Conservation (phyloP, 176 grass and related monocot species). For the Rhynchospora breviuscula region DNA sequence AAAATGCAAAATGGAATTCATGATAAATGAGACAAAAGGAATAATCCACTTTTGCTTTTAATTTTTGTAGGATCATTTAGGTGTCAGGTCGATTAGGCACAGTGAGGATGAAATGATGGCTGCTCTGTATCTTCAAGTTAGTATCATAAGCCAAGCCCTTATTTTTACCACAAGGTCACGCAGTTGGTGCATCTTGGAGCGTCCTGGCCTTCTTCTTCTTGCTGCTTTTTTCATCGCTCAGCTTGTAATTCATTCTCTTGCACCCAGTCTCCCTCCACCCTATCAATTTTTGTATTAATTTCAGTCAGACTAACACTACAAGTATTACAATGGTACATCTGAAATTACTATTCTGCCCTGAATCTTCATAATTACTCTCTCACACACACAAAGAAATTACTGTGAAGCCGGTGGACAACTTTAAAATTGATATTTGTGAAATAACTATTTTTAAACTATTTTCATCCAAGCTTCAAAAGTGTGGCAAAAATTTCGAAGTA, state of each 20-base stretch:
- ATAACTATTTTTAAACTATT: background rate
- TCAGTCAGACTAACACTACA: background rate
- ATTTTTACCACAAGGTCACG: slow-evolving; percentile 94
- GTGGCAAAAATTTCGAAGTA: background rate
- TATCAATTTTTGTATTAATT: background rate
- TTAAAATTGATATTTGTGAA: background rate
- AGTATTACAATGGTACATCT: background rate
- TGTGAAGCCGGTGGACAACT: background rate
- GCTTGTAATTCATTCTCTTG: slow-evolving; percentile 47
- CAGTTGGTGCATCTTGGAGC: slow-evolving; percentile 46
- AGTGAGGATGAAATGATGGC: slow-evolving; percentile 64
- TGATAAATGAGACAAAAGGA: background rate
- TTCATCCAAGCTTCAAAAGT: background rate
- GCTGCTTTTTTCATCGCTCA: slow-evolving; percentile 73
- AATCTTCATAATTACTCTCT: background rate
- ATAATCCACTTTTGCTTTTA: background rate
- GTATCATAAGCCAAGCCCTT: slow-evolving; percentile 96
- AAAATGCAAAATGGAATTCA: background rate
- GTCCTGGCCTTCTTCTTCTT: slow-evolving; percentile 57
- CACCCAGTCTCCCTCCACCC: background rate
- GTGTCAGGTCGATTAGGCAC: slow-evolving; percentile 41
- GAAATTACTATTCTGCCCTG: background rate
- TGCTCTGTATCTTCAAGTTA: slow-evolving; percentile 95
- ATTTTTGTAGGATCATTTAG: slow-evolving; percentile 50
- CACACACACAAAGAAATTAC: no score